Evolutionary conservation across 1,284 basidiomycete genomes (phyloP), one percentile per base, ranked within the genome.

Genomic region (Wolfiporia cocos): DNA sequence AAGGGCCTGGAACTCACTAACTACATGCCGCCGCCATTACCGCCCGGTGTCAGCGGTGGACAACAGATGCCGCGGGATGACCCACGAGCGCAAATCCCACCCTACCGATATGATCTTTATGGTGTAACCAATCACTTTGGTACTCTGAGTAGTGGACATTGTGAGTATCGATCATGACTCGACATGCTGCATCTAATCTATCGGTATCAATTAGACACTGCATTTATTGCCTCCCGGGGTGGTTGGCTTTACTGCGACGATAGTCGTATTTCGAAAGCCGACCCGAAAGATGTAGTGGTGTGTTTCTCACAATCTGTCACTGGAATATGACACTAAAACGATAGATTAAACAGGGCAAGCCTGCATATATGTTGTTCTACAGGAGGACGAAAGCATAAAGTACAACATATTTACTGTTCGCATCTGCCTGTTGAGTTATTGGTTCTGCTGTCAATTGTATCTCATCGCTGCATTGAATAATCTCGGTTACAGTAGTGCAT

Each of bases 111-210:
- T 57, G 90, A 94, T 58, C 64, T 94, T 49, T 95, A 93, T 58
- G 91, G 73, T 9, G 91, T 94, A 19, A 92, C 87, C 38, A 95
- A 96, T 62, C 93, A 97, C 66, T 89, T 83, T 61, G 93, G 93
- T 5, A 92, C 83, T 57, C 64, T 96, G 45, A 90, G 81, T 54
- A 88, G 86, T 52, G 93, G 93, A 1, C 93, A 97, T 64, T 97
- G 92, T 95, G 56, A 67, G 91, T 75, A 4, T 19, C 12, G 24
- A 30, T 12, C 22, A 38, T 43, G n/a, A 23, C 7, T 33, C 6
- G 12, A 7, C 12, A 6, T 33, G 9, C 12, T 17, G n/a, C n/a
- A n/a, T n/a, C n/a, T n/a, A n/a, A n/a, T 33, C 15, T 17, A 9
- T 29, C 28, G 24, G 42, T 33, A 20, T 29, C 24, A 14, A 23